These are phyloP conservation scores for Dioscorea zingiberensis DNA, from an alignment of 106 monocot genomes.

Conservation along the genomic window DNA sequence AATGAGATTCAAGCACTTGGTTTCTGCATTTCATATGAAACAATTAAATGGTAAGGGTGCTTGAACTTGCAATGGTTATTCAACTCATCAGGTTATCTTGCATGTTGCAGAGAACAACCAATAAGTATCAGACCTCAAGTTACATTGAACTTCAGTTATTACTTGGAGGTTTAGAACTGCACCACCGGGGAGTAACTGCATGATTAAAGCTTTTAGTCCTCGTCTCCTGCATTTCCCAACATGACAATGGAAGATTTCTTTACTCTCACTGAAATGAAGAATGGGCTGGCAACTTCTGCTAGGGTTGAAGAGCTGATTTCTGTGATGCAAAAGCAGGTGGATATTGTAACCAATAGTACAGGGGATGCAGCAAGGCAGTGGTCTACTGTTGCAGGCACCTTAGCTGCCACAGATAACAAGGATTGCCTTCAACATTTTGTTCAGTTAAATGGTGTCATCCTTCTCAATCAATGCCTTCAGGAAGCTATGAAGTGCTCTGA, in stretches of 20 bases:
- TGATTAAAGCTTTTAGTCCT: conserved; percentile 3
- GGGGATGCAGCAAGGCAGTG: conserved; percentile 71
- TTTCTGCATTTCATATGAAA: no score
- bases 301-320: conserved; percentile 78
- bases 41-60: no score
- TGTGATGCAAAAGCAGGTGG: conserved; percentile 45
- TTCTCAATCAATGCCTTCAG: conserved; percentile 62
- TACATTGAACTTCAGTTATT: no score
- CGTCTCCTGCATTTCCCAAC: conserved; percentile 5
- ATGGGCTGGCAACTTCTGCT: conserved; percentile 57
- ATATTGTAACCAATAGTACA: conserved; percentile 22
- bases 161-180: no score
- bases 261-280: conserved; percentile 79
- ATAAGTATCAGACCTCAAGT: no score
- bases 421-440: conserved; percentile 68
- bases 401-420: conserved; percentile 54
- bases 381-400: conserved; percentile 39
- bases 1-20: no score
- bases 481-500: conserved; percentile 29
- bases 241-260: conserved; percentile 80
- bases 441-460: conserved; percentile 53
- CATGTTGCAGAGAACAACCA: no score
- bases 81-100: no score
- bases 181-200: no score
- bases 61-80: no score